phyloP scores from a whole-genome alignment of 768 basidiomycete species.

The Amanita polypyramis region DNA sequence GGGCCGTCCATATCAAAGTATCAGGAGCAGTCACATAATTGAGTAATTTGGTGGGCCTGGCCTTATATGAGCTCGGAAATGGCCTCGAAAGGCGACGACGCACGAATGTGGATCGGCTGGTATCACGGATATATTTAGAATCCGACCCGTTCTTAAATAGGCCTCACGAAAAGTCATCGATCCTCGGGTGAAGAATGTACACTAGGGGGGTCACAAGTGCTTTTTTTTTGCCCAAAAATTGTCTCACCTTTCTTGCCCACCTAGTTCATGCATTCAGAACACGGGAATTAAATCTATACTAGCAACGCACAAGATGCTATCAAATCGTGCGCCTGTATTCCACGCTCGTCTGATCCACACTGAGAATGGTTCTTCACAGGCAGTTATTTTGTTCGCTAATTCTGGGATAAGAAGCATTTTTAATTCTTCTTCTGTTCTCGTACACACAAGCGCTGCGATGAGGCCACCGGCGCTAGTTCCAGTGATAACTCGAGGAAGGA shows the following conservation, averaged over 20 bases:
- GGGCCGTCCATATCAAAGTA: conserved; percentile 71
- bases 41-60: conserved; percentile 85
- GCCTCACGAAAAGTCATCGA: conserved; percentile 95
- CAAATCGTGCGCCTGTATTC: conserved; percentile 92
- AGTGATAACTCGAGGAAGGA: conserved; percentile 87
- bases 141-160: conserved; percentile 84
- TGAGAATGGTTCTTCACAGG: conserved; percentile 66
- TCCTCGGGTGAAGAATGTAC: conserved; percentile 84
- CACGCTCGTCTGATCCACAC: conserved; percentile 67
- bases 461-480: conserved; percentile 93
- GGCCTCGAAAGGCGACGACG: conserved; percentile 10
- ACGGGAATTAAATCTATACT: conserved; percentile 8
- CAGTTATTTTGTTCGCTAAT: conserved; percentile 74
- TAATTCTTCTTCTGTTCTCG: conserved; percentile 82
- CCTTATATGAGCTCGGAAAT: conserved; percentile 5
- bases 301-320: conserved; percentile 41
- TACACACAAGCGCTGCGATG: conserved; percentile 67
- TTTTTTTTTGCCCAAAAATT: background rate
- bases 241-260: conserved; percentile 81
- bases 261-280: conserved; percentile 16
- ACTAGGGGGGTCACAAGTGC: conserved; percentile 26
- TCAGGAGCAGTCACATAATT: conserved; percentile 97
- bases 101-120: conserved; percentile 85
- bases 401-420: conserved; percentile 67
- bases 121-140: conserved; percentile 89